phyloP scores from a whole-genome alignment of 305 asterid genomes.

The Fraxinus sp. region DNA sequence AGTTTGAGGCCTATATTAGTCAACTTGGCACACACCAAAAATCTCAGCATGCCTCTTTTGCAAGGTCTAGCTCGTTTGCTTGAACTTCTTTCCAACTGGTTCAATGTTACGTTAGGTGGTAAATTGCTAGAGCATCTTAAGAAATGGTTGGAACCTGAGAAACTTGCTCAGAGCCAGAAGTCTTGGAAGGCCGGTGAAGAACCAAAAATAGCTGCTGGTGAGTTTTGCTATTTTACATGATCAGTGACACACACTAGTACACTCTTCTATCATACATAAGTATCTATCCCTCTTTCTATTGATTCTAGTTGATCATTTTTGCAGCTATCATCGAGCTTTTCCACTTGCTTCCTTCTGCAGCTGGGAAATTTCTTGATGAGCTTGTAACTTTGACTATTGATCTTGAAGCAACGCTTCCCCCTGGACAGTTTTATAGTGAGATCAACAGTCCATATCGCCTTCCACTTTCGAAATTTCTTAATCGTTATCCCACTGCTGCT shows the following conservation, averaged over 20 bases:
- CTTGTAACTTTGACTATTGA: slow-evolving; percentile 97
- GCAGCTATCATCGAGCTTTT: slow-evolving; percentile 99
- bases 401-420: slow-evolving; percentile 90
- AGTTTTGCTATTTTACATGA: slow-evolving; percentile 29
- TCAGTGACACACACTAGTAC: slow-evolving; percentile 17
- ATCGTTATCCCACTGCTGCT: slow-evolving; percentile 90
- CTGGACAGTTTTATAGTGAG: slow-evolving; percentile 97
- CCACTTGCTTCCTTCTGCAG: slow-evolving; percentile 98
- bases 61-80: slow-evolving; percentile 99
- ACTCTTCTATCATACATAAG: not conserved
- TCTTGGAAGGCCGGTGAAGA: slow-evolving; percentile 99
- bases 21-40: slow-evolving; percentile 96
- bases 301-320: slow-evolving; percentile 21
- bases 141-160: slow-evolving; percentile 99
- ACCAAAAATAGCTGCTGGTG: slow-evolving; percentile 99
- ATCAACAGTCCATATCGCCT: slow-evolving; percentile 98
- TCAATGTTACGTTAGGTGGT: slow-evolving; percentile 97
- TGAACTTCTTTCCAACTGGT: slow-evolving; percentile 97
- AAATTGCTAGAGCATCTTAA: slow-evolving; percentile 96
- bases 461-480: slow-evolving; percentile 92
- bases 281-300: slow-evolving; percentile 21
- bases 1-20: slow-evolving; percentile 98
- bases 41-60: slow-evolving; percentile 97
- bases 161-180: slow-evolving; percentile 88
- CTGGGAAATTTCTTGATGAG: slow-evolving; percentile 97